These are phyloP conservation scores for Ceratorhiza oryzae-sativae DNA, from an alignment of 1,284 basidiomycete species.

Conservation along the genomic window DNA sequence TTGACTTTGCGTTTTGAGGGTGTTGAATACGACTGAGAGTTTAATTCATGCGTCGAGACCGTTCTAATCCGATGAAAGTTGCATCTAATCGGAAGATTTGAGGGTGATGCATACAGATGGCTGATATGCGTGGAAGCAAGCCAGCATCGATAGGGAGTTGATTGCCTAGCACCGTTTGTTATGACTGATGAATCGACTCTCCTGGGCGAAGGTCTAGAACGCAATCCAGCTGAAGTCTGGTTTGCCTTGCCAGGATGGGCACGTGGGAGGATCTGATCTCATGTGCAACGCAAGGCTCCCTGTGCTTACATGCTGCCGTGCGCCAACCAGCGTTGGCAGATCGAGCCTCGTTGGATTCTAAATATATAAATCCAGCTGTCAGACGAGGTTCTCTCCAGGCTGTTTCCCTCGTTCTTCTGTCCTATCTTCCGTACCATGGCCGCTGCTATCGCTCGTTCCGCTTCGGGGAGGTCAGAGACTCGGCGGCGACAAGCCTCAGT, in stretches of 20 bases:
- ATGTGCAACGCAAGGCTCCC: constrained; percentile 18
- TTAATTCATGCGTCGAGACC: constrained; percentile 20
- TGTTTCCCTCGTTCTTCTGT: background rate
- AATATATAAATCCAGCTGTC: constrained; percentile 14
- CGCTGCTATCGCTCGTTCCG: constrained; percentile 13
- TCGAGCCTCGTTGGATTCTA: background rate
- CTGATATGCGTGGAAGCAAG: constrained; percentile 25
- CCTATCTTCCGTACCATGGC: constrained; percentile 19
- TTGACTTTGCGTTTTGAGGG: constrained; percentile 22
- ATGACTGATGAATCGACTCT: constrained; percentile 8
- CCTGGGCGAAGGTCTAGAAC: constrained; percentile 11
- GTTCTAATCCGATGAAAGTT: constrained; percentile 29
- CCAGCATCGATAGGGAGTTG: constrained; percentile 23
- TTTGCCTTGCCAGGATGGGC: constrained; percentile 17
- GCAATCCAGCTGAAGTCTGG: background rate
- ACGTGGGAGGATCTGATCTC: constrained; percentile 39
- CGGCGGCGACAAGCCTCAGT: constrained; percentile 24
- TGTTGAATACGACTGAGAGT: constrained; percentile 1
- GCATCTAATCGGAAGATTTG: constrained; percentile 14
- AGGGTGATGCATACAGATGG: constrained; percentile 4
- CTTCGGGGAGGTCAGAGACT: constrained; percentile 24
- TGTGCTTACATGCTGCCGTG: constrained; percentile 7
- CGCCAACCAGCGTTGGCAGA: constrained; percentile 12
- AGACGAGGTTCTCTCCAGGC: background rate
- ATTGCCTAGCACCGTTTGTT: background rate